Base-by-base conservation (phyloP, 2,329 filamentous ascomycete species). In the Sporothrix inflata region DNA sequence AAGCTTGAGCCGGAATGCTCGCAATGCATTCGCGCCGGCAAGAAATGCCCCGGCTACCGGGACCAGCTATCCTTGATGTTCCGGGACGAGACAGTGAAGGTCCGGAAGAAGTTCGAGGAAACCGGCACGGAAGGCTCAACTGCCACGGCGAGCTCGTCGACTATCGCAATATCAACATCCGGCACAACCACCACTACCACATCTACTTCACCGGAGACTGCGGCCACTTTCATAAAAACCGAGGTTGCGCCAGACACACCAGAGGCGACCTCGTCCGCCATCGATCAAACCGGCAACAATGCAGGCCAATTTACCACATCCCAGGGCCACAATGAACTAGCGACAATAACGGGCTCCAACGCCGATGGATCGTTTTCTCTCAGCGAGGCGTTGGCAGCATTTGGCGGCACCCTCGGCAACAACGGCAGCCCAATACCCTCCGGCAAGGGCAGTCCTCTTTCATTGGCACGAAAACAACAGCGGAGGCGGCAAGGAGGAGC, bases 61-160 rank as follows among this genome's bases (percentile, higher is more conserved):
- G 88, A 91, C 74, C 87, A 89, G 78, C 80, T 90, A 45, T 88
- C 88, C 42, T 82, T 91, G 72, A 87, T 91, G 85, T 91, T 91
- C 78, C 87, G 89, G 49, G 88, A 91, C 80, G 88, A 91, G 80
- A 90, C 87, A 76, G 86, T 83, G 75, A 87, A 89, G 76, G 88
- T 90, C 61, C 86, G 88, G 34, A 84, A 84, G 74, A 90, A 88
- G 77, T 86, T 86, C 24, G 85, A 87, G 71, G 85, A 81, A 75
- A 19, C 75, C 74, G 1, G 19, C 72, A 16, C 6, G 0, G 60
- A 49, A 3, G 30, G 42, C 60, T 19, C 24, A 5, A 16, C 21
- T 16, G 60, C 51, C 21, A 38, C 27, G 1, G 51, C 34, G 1
- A 67, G 30, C 8, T 40, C 71, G 1, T 69, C 72, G 11, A 72